Percentiles rank a stretch among this genome's conserved stretches.
Evolutionary conservation across 768 basidiomycete species (phyloP).

Genomic region (Mycena amicta): DNA sequence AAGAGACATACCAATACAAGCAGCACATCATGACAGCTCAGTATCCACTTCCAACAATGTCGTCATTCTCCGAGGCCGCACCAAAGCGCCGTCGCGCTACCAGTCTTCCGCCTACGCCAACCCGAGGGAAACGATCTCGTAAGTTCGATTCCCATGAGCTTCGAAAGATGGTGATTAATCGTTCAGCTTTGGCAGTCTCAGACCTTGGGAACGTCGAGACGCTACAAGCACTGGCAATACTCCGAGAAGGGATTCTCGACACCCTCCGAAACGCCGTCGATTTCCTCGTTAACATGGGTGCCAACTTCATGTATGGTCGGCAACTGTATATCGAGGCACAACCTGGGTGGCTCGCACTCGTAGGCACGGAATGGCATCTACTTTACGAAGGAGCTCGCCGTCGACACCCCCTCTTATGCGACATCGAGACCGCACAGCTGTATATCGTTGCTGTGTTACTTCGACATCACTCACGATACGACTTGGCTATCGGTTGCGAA

Average conservation of each 20-base stretch:
- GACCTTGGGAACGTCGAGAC: neutral
- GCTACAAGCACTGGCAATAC: neutral
- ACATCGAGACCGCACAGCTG: neutral
- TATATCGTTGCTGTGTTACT: neutral
- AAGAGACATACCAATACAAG: neutral
- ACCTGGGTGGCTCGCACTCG: neutral
- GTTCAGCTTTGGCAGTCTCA: neutral
- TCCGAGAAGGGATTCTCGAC: neutral
- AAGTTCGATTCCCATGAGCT: neutral
- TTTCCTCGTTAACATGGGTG: neutral
- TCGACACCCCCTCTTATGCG: neutral
- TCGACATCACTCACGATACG: neutral
- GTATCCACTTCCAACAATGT: neutral
- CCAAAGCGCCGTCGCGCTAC: neutral
- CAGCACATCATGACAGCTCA: neutral
- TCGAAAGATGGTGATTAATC: neutral
- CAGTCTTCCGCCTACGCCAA: neutral
- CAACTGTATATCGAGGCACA: neutral
- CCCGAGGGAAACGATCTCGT: neutral
- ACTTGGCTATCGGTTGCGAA: neutral
- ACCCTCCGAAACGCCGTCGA: neutral
- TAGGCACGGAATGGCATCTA: neutral
- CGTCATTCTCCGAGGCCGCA: neutral
- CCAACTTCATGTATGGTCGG: neutral
- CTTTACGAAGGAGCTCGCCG: neutral